A percentile compares a stretch with the other conserved stretches of the same genome.
phyloP scores from a whole-genome alignment of 225 moss, liverwort and hornwort species.

The Marchantia polymorpha region DNA sequence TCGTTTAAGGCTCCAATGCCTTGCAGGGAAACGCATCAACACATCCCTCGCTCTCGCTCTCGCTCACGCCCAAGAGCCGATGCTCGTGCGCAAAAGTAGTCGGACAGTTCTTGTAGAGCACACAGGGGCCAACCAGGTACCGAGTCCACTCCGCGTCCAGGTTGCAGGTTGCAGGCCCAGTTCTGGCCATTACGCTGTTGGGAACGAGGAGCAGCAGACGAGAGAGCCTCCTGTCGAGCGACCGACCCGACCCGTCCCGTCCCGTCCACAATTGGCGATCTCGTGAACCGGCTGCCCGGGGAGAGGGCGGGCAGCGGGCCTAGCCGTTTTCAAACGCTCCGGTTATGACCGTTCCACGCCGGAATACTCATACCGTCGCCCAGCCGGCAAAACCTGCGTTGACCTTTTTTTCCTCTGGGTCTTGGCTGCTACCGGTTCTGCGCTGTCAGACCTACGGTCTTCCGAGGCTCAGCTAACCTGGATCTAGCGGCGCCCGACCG shows the following conservation, averaged over 20 bases:
- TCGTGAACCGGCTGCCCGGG: slow-evolving; percentile 22
- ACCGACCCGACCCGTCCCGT: slow-evolving; percentile 4
- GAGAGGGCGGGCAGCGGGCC: slow-evolving; percentile 6
- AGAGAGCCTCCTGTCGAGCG: neutral
- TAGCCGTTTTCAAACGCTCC: slow-evolving; percentile 19
- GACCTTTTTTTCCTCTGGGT: neutral
- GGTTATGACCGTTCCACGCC: slow-evolving; percentile 20
- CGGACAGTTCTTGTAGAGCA: slow-evolving; percentile 25
- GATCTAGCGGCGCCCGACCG: neutral
- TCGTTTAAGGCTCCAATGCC: slow-evolving; percentile 13
- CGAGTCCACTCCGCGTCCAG: too few species aligned
- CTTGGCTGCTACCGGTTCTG: slow-evolving; percentile 1
- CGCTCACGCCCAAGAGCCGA: slow-evolving; percentile 9
- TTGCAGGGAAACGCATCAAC: slow-evolving; percentile 7
- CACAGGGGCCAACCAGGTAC: slow-evolving; percentile 16
- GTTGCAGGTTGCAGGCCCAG: neutral
- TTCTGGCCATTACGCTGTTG: slow-evolving; percentile 22
- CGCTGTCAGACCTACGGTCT: neutral
- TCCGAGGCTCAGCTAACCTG: neutral
- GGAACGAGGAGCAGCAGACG: neutral
- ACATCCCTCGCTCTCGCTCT: neutral
- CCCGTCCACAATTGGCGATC: neutral
- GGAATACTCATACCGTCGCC: slow-evolving; percentile 21
- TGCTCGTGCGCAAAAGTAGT: neutral
- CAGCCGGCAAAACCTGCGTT: slow-evolving; percentile 11